A percentile compares a stretch with the other conserved stretches of the same genome.
phyloP scores from a whole-genome alignment of 345 rosid genomes.

The Eucalyptus marginata region DNA sequence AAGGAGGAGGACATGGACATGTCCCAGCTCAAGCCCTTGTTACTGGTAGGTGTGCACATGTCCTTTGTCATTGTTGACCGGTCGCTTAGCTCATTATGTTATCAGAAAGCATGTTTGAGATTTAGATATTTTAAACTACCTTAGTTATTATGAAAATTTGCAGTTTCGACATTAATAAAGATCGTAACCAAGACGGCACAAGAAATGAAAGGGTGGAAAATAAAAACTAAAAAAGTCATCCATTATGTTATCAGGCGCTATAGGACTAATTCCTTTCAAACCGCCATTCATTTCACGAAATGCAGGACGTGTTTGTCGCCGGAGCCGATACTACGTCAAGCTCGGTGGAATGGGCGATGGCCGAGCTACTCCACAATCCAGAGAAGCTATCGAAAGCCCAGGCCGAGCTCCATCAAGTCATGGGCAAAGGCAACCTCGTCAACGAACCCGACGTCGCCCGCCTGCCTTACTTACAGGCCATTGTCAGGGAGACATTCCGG shows the following conservation, averaged over 20 bases:
- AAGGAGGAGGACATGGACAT: not conserved
- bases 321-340: slow-evolving; percentile 17
- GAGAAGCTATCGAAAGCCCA: not conserved
- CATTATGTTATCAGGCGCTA: not conserved
- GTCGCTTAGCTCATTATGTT: not conserved
- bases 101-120: not conserved
- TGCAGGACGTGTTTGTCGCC: slow-evolving; percentile 5
- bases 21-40: not conserved
- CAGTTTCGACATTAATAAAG: not conserved
- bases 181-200: not conserved
- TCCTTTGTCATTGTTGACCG: not conserved
- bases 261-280: not conserved
- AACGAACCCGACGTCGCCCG: slow-evolving; percentile 4
- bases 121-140: not conserved
- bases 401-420: not conserved
- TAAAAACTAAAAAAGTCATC: not conserved
- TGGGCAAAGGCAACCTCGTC: not conserved
- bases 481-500: slow-evolving; percentile 7
- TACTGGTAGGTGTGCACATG: not conserved
- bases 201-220: not conserved
- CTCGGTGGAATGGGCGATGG: slow-evolving; percentile 23
- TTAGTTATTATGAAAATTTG: not conserved
- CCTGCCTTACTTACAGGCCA: slow-evolving; percentile 5
- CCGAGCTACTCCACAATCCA: slow-evolving; percentile 7
- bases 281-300: not conserved